Evolutionary conservation across 2,329 filamentous ascomycete species (phyloP).

Genomic region (Hypoxylon sp.): DNA sequence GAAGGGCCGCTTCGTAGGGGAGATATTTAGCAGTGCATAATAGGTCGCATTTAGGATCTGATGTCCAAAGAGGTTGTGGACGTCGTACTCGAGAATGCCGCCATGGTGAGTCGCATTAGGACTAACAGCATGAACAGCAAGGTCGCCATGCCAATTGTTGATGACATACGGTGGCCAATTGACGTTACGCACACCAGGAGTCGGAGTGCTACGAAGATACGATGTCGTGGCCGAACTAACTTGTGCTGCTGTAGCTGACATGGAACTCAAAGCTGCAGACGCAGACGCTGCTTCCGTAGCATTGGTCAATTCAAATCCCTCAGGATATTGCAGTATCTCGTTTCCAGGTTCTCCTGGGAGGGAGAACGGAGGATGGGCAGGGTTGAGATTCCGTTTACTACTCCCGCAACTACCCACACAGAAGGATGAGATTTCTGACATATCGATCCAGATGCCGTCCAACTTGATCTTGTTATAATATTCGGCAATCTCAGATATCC

Average conservation of each 20-base stretch:
- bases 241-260: conserved; percentile 49
- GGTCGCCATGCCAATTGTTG: conserved; percentile 79
- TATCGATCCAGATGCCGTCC: conserved; percentile 71
- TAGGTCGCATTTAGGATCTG: conserved; percentile 85
- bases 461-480: conserved; percentile 69
- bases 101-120: conserved; percentile 84
- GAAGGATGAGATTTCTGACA: conserved; percentile 73
- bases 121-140: conserved; percentile 79
- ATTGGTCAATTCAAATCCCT: conserved; percentile 79
- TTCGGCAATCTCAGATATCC: conserved; percentile 72
- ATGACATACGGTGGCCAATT: conserved; percentile 83
- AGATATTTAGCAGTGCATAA: conserved; percentile 74
- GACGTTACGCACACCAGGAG: conserved; percentile 74
- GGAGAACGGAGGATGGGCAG: conserved; percentile 75
- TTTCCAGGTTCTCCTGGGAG: conserved; percentile 76
- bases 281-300: conserved; percentile 75
- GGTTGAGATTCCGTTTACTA: conserved; percentile 74
- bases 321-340: conserved; percentile 73
- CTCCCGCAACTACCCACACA: conserved; percentile 81
- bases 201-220: conserved; percentile 73
- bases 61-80: conserved; percentile 84
- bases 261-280: conserved; percentile 63
- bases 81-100: conserved; percentile 82
- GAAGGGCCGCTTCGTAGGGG: conserved; percentile 80
- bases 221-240: conserved; percentile 56